Base-by-base conservation (phyloP, 2,329 filamentous ascomycete species). In the Verticillium longisporum region DNA sequence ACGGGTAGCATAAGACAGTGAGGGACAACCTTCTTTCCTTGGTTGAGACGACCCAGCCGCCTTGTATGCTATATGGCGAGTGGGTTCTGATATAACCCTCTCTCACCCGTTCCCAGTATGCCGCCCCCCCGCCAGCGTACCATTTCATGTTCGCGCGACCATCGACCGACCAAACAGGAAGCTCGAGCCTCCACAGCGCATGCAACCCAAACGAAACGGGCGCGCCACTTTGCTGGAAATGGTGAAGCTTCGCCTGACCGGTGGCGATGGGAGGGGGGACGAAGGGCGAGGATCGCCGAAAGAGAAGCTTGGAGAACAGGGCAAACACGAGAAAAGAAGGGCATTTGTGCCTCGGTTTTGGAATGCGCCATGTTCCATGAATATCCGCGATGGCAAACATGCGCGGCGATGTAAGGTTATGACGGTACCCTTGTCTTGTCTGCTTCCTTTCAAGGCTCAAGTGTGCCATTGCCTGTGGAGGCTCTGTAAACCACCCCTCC, bases 31-130 rank as follows among this genome's bases (percentile, higher is more conserved):
- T n/a, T 10, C 7, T 21, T 50, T 50, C 9, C 41, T 50, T 50
- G 41, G 41, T 50, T 11, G 41, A 50, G 41, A 11, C 41, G 41
- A 50, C 41, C 41, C 41, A 18, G 41, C 18, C 7, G 41, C n/a
- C 15, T n/a, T 50, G 18, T 50, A 50, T 50, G 41, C 41, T 50
- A 50, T 50, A 50, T 50, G 41, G 18, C 15, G 3, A 18, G 41
- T 50, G 41, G 56, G 21, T 57, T 57, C 56, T 57, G 37, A 14
- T 57, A 57, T 57, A 57, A 7, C 56, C 56, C 56, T 34, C 31
- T 32, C 6, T 26, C 54, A 2, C 7, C 55, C 55, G 15, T 21
- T 56, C 55, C 34, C 41, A 50, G n/a, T 50, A 11, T 18, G 41
- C 41, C 21, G 41, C 41, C n/a, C 41, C 41, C 41, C 7, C n/a